A percentile compares a stretch with the other conserved stretches of the same genome.
These are phyloP conservation scores for Gossypium anomalum DNA, from an alignment of 345 rosid species.

Conservation along the genomic window DNA sequence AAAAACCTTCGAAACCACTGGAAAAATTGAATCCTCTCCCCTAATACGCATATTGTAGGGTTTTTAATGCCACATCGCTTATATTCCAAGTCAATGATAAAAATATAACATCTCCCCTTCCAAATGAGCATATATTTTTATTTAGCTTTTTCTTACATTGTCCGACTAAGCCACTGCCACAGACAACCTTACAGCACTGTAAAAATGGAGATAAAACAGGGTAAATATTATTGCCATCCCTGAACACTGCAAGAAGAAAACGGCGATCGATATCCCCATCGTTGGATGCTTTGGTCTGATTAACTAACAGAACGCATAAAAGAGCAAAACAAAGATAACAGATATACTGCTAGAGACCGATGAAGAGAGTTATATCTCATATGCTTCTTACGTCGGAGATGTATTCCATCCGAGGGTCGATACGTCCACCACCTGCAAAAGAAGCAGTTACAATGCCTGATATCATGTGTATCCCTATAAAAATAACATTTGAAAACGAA, in stretches of 20 bases:
- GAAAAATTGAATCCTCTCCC: no score
- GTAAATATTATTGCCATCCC: not conserved
- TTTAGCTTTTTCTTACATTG: not conserved
- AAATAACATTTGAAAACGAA: not conserved
- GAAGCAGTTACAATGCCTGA: not conserved
- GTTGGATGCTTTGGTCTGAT: not conserved
- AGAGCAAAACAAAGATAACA: not conserved
- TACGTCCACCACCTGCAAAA: constrained; percentile 8
- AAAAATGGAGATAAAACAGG: not conserved
- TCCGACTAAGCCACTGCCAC: not conserved
- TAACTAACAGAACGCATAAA: not conserved
- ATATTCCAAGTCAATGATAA: not conserved
- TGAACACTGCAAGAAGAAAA: not conserved
- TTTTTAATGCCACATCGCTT: no score
- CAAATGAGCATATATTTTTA: not conserved
- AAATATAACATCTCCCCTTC: not conserved
- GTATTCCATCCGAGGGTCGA: not conserved
- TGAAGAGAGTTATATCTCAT: not conserved
- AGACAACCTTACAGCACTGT: not conserved
- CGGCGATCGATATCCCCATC: not conserved
- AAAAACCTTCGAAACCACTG: no score
- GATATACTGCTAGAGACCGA: not conserved
- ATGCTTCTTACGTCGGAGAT: not conserved
- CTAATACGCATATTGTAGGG: no score
- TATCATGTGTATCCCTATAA: no score